A percentile compares a stretch with the other conserved stretches of the same genome.
phyloP scores from a whole-genome alignment of 2,329 filamentous ascomycete species.

The Fusarium sp. region DNA sequence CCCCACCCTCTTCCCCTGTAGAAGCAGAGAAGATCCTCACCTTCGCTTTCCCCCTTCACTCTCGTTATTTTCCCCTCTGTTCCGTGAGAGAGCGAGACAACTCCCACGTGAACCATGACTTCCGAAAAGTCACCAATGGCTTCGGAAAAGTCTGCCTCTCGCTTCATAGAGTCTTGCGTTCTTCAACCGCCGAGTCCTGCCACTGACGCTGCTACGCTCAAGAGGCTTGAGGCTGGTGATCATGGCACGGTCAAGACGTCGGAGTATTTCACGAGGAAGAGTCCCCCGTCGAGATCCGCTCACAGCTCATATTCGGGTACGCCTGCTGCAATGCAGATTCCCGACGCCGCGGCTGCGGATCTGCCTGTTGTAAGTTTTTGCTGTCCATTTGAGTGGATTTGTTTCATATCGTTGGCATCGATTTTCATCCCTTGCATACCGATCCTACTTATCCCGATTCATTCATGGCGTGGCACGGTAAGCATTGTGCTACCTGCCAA shows the following conservation, averaged over 20 bases:
- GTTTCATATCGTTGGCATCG: background rate
- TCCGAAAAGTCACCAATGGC: background rate
- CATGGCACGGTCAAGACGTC: background rate
- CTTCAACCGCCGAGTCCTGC: conserved; percentile 29
- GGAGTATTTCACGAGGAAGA: conserved; percentile 9
- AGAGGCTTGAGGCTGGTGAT: conserved; percentile 30
- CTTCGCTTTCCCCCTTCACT: background rate
- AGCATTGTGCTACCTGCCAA: background rate
- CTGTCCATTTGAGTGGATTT: background rate
- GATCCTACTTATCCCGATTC: background rate
- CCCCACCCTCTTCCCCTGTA: background rate
- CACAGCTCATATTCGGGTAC: conserved; percentile 36
- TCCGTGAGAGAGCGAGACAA: background rate
- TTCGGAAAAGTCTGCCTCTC: conserved; percentile 33
- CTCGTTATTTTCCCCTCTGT: background rate
- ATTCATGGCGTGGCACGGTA: background rate
- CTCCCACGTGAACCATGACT: conserved; percentile 11
- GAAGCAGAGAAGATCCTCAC: conserved; percentile 7
- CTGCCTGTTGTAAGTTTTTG: conserved; percentile 28
- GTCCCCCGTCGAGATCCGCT: conserved; percentile 25
- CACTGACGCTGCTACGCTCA: conserved; percentile 23
- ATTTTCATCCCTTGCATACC: background rate
- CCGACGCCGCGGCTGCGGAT: conserved; percentile 24
- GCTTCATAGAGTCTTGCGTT: conserved; percentile 33
- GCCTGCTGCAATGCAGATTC: conserved; percentile 30